A percentile compares a stretch with the other conserved stretches of the same genome.
These are phyloP conservation scores for Irpex sp. DNA, from an alignment of 1,284 basidiomycete genomes.

Conservation along the genomic window DNA sequence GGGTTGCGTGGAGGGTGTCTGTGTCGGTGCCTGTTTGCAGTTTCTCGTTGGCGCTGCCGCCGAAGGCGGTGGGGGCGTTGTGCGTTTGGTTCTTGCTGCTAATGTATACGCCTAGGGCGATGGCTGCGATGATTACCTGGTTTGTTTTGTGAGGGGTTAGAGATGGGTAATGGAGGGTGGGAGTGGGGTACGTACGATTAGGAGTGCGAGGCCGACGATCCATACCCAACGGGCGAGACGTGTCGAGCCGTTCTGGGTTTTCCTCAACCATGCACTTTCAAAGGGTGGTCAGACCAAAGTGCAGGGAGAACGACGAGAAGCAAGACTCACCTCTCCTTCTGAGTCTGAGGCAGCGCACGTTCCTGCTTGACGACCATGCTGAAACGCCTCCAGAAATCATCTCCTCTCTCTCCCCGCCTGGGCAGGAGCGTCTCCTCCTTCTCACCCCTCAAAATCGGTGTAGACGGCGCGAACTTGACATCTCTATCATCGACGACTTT, in stretches of 20 bases:
- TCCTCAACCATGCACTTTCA: conserved; percentile 60
- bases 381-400: conserved; percentile 83
- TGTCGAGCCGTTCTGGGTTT: conserved; percentile 50
- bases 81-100: conserved; percentile 46
- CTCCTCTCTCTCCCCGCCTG: conserved; percentile 63
- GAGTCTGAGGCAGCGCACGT: conserved; percentile 32
- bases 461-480: conserved; percentile 47
- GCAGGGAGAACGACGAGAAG: too few relatives aligned
- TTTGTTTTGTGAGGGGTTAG: background rate
- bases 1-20: conserved; percentile 15
- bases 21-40: conserved; percentile 9
- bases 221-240: conserved; percentile 66
- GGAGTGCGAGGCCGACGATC: conserved; percentile 55
- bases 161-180: background rate
- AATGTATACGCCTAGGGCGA: conserved; percentile 58
- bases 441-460: conserved; percentile 62
- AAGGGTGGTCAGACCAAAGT: conserved; percentile 7
- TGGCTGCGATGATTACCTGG: conserved; percentile 47
- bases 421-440: conserved; percentile 66
- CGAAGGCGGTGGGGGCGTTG: conserved; percentile 55
- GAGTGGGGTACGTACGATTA: conserved; percentile 41
- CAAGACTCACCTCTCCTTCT: conserved; percentile 51
- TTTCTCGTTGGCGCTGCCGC: conserved; percentile 59
- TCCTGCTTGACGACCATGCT: conserved; percentile 78
- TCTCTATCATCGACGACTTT: conserved; percentile 36